Evolutionary conservation across 2,329 filamentous ascomycete species (phyloP), one percentile per base, ranked within the genome.

Genomic region (Lithohypha guttulata): DNA sequence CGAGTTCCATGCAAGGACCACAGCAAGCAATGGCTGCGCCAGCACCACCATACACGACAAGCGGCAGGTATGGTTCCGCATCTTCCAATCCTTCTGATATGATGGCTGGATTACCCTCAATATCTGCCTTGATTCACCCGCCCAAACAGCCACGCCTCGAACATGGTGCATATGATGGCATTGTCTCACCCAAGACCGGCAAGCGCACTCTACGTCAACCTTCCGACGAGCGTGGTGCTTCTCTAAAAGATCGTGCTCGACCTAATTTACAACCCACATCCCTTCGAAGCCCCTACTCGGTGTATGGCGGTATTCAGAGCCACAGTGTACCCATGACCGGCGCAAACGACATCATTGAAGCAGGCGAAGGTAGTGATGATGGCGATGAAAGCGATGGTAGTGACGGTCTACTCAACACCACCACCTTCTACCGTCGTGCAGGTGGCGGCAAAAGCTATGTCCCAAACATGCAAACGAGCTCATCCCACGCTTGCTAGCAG

Each of bases 271-370:
- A 3, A 11, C 30, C 18, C n/a, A 20, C 22, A 10, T 9, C 30
- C 10, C 18, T 13, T 8, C 22, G 11, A 9, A 31, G 26, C 6
- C n/a, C n/a, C n/a, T n/a, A n/a, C n/a, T n/a, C n/a, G n/a, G n/a
- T n/a, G n/a, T n/a, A n/a, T n/a, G n/a, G n/a, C n/a, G n/a, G n/a
- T n/a, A n/a, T n/a, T n/a, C n/a, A n/a, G n/a, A n/a, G n/a, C n/a
- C n/a, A n/a, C n/a, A n/a, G n/a, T n/a, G n/a, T n/a, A n/a, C n/a
- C n/a, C n/a, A n/a, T n/a, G n/a, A n/a, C n/a, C n/a, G n/a, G 7
- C 11, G 34, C 19, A 3, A 26, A 37, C n/a, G 34, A 42, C 7
- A 28, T 20, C 4, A 42, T 42, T 26, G 41, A 42, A 21, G 34
- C 28, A 3, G 41, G 34, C 15, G 22, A 32, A 9, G 41, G 17